A percentile compares a stretch with the other conserved stretches of the same genome.
These are phyloP conservation scores for Penicillium sp. DNA, from an alignment of 2,329 filamentous ascomycete genomes.

Conservation along the genomic window DNA sequence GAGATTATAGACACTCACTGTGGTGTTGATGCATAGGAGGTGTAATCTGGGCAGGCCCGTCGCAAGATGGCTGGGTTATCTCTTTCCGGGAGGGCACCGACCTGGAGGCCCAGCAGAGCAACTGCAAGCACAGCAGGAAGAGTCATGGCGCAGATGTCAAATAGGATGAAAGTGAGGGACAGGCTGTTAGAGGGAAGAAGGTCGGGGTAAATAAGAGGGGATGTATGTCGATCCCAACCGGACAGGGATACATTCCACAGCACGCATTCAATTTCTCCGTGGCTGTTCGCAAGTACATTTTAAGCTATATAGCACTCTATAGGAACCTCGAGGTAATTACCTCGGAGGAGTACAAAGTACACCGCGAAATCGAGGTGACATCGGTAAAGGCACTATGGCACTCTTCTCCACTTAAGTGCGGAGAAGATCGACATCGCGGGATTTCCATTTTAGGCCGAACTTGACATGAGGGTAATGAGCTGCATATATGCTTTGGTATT, in stretches of 20 bases:
- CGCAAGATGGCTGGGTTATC: conserved; percentile 31
- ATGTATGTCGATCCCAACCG: conserved; percentile 19
- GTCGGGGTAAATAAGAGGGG: conserved; percentile 19
- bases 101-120: conserved; percentile 16
- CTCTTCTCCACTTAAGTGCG: conserved; percentile 22
- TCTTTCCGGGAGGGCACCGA: conserved; percentile 16
- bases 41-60: conserved; percentile 65
- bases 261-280: not conserved
- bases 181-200: not conserved
- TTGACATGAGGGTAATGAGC: not conserved
- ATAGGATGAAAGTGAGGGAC: not conserved
- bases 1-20: conserved; percentile 52
- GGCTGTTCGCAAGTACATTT: not conserved
- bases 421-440: conserved; percentile 17
- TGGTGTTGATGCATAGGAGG: conserved; percentile 54
- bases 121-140: conserved; percentile 11
- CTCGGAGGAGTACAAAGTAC: conserved; percentile 13
- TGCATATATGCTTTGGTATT: not conserved
- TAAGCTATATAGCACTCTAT: not conserved
- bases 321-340: not conserved
- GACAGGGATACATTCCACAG: conserved; percentile 21
- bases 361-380: conserved; percentile 20
- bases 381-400: conserved; percentile 13
- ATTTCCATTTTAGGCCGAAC: not conserved
- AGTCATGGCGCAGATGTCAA: conserved; percentile 8